phyloP scores from a whole-genome alignment of 202 grass and related monocot species.

The Musa balbisiana region DNA sequence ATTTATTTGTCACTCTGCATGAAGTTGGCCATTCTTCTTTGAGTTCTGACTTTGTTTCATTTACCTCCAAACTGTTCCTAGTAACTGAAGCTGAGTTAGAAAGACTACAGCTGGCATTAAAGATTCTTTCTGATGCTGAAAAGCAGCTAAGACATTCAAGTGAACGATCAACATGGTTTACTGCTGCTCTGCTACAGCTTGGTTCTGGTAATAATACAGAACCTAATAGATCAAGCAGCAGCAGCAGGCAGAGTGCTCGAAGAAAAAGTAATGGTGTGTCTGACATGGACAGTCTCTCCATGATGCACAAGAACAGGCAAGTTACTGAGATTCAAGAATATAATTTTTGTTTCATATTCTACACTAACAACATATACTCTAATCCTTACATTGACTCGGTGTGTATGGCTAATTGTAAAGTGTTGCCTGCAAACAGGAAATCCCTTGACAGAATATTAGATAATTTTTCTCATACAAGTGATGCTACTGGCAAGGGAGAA shows the following conservation, averaged over 20 bases:
- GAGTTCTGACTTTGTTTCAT: neutral
- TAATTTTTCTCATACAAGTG: conserved; percentile 32
- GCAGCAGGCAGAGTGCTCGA: conserved; percentile 52
- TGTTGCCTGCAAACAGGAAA: conserved; percentile 28
- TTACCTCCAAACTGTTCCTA: conserved; percentile 23
- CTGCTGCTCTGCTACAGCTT: conserved; percentile 85
- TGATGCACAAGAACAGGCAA: conserved; percentile 37
- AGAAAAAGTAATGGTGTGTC: conserved; percentile 35
- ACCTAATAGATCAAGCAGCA: conserved; percentile 49
- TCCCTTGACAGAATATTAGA: conserved; percentile 34
- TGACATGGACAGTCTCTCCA: conserved; percentile 42
- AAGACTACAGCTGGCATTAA: conserved; percentile 87
- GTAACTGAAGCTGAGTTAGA: conserved; percentile 93
- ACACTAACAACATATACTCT: neutral
- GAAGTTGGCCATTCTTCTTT: neutral
- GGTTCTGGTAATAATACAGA: conserved; percentile 65
- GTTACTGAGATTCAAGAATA: neutral
- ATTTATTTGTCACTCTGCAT: neutral
- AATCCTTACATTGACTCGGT: conserved; percentile 17
- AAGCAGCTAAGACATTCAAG: conserved; percentile 90
- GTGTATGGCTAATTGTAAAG: conserved; percentile 15
- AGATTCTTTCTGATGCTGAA: conserved; percentile 91
- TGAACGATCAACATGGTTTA: conserved; percentile 91
- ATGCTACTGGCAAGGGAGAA: conserved; percentile 21
- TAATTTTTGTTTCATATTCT: conserved; percentile 11